Conservation (phyloP, 768 basidiomycete species). For the Leccinum subgranulosum region DNA sequence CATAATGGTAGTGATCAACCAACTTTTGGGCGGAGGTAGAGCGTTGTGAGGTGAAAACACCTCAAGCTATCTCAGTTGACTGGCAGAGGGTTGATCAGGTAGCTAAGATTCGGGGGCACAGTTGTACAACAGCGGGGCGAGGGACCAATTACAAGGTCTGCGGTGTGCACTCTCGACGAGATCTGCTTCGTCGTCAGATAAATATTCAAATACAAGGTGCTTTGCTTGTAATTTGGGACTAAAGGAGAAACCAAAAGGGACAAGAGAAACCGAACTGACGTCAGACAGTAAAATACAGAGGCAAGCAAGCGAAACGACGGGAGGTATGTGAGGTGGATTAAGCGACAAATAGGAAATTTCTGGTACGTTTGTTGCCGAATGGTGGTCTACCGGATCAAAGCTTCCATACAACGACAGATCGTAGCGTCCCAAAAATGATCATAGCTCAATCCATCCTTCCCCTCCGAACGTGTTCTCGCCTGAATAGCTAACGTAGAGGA, state of each 20-base stretch:
- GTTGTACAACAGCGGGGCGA: background rate
- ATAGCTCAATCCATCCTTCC: slow-evolving; percentile 33
- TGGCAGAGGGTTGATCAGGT: background rate
- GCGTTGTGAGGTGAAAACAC: background rate
- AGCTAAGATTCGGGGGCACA: background rate
- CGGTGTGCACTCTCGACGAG: background rate
- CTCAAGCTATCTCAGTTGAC: background rate
- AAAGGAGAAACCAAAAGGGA: slow-evolving; percentile 3
- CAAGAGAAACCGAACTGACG: slow-evolving; percentile 3
- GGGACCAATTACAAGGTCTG: background rate
- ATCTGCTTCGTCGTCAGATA: background rate
- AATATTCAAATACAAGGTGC: slow-evolving; percentile 20
- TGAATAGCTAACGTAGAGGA: slow-evolving; percentile 97
- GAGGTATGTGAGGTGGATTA: slow-evolving; percentile 28
- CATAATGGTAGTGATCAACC: background rate
- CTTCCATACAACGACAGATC: slow-evolving; percentile 23
- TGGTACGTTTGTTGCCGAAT: slow-evolving; percentile 27
- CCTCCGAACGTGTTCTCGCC: slow-evolving; percentile 95
- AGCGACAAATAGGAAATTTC: slow-evolving; percentile 8
- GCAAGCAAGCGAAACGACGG: slow-evolving; percentile 19
- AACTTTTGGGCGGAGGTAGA: background rate
- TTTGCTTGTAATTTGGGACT: slow-evolving; percentile 13
- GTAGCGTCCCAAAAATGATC: slow-evolving; percentile 17
- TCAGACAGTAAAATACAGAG: slow-evolving; percentile 28
- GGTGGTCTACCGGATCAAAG: slow-evolving; percentile 25